Percentiles rank a stretch among this genome's conserved stretches.
These are phyloP conservation scores for Amphicarpaea edgeworthii DNA, from an alignment of 306 rosid species.

Conservation along the genomic window DNA sequence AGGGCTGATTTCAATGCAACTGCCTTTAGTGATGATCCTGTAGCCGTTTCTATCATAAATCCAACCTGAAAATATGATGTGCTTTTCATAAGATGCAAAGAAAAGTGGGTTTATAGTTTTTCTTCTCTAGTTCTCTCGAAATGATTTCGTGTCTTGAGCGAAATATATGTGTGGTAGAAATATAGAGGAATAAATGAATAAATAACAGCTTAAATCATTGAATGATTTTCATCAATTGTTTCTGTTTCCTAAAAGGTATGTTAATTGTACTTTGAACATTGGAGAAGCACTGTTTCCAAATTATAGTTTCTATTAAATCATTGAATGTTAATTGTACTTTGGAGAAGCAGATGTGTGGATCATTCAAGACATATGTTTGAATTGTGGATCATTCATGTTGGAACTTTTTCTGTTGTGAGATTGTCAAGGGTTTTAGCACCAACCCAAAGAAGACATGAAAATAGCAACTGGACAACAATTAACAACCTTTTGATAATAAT, in stretches of 20 bases:
- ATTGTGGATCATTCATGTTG: no score
- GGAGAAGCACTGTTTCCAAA: background rate
- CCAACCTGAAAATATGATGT: slow-evolving; percentile 59
- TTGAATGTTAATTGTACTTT: background rate
- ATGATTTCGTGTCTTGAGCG: slow-evolving; percentile 4
- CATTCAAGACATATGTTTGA: background rate
- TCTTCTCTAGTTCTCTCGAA: background rate
- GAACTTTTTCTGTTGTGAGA: slow-evolving; percentile 1
- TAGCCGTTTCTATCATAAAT: slow-evolving; percentile 56
- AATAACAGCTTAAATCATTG: background rate
- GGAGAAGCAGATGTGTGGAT: background rate
- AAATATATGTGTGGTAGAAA: slow-evolving; percentile 7
- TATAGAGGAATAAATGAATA: slow-evolving; percentile 2
- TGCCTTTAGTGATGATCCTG: slow-evolving; percentile 61
- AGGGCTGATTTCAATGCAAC: slow-evolving; percentile 59
- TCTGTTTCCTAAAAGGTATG: background rate
- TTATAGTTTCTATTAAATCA: background rate
- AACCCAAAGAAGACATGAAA: slow-evolving; percentile 14
- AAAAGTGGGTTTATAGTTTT: background rate
- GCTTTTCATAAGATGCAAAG: slow-evolving; percentile 20
- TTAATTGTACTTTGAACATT: background rate
- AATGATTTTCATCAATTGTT: background rate
- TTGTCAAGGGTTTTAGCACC: background rate
- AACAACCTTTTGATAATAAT: background rate
- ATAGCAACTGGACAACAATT: background rate